A percentile compares a stretch with the other conserved stretches of the same genome.
phyloP scores from a whole-genome alignment of 2,329 filamentous ascomycete genomes.

The Talaromyces sp. region DNA sequence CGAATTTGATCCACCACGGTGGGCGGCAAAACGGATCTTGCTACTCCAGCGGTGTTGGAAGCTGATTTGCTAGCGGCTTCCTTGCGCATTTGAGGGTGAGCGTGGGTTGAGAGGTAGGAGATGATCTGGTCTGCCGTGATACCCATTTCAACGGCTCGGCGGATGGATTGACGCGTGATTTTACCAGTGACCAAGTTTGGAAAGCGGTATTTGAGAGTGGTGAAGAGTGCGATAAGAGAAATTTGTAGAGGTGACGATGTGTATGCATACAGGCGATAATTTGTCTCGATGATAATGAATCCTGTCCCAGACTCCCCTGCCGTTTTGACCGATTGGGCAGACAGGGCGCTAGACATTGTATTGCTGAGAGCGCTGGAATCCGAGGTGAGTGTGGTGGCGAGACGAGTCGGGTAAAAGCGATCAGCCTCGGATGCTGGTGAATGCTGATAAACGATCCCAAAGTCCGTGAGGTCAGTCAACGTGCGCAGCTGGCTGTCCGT shows the following conservation, averaged over 20 bases:
- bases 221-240: conserved; percentile 85
- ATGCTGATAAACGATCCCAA: conserved; percentile 77
- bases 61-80: conserved; percentile 35
- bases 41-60: conserved; percentile 33
- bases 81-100: conserved; percentile 87
- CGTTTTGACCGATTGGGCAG: conserved; percentile 27
- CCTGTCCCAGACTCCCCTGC: conserved; percentile 43
- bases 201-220: conserved; percentile 81
- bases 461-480: conserved; percentile 83
- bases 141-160: conserved; percentile 77
- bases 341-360: conserved; percentile 61
- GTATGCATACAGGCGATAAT: conserved; percentile 96
- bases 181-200: conserved; percentile 91
- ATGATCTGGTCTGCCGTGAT: conserved; percentile 97
- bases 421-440: conserved; percentile 33
- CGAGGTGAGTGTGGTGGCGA: conserved; percentile 86
- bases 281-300: conserved; percentile 94
- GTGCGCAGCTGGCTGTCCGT: conserved; percentile 78
- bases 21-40: conserved; percentile 70
- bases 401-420: conserved; percentile 79
- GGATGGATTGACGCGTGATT: conserved; percentile 80
- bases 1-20: conserved; percentile 97
- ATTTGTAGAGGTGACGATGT: conserved; percentile 92
- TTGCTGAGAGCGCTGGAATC: conserved; percentile 67
- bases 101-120: conserved; percentile 82